phyloP scores from a whole-genome alignment of 371 early-diverging fungal species.

The Mucor indicus region DNA sequence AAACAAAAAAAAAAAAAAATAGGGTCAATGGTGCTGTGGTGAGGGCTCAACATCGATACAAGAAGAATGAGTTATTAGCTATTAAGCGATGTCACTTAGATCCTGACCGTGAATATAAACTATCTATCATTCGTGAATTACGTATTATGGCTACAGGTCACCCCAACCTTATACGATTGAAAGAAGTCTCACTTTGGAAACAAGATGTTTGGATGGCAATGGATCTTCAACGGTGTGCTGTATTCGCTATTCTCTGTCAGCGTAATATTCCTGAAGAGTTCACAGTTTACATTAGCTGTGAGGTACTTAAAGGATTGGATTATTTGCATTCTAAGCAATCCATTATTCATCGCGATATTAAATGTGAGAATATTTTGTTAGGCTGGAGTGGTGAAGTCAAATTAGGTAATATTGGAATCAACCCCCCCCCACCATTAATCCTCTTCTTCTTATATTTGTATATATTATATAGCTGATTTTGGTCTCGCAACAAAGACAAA shows the following conservation, averaged over 20 bases:
- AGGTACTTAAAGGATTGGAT: conserved; percentile 67
- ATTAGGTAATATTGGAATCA: conserved; percentile 74
- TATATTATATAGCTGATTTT: conserved; percentile 44
- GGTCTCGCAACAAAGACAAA: conserved; percentile 40
- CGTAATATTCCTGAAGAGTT: conserved; percentile 51
- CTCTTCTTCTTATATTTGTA: not conserved
- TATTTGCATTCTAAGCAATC: conserved; percentile 94
- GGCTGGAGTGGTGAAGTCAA: conserved; percentile 94
- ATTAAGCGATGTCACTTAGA: conserved; percentile 49
- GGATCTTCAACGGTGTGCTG: conserved; percentile 47
- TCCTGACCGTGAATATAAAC: conserved; percentile 47
- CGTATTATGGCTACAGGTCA: conserved; percentile 52
- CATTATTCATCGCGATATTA: conserved; percentile 96
- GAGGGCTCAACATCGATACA: conserved; percentile 38
- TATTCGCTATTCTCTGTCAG: conserved; percentile 49
- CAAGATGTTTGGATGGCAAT: conserved; percentile 54
- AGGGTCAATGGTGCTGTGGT: conserved; percentile 53
- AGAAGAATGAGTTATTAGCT: conserved; percentile 39
- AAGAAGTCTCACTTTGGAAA: conserved; percentile 47
- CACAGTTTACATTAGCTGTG: conserved; percentile 40
- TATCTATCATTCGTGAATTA: conserved; percentile 45
- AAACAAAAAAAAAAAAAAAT: too few species aligned
- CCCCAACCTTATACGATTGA: conserved; percentile 38
- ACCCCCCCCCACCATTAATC: too few species aligned
- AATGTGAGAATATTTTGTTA: conserved; percentile 96